phyloP scores from a whole-genome alignment of 1,284 basidiomycete genomes.

The Trichosporon coremiiforme region DNA sequence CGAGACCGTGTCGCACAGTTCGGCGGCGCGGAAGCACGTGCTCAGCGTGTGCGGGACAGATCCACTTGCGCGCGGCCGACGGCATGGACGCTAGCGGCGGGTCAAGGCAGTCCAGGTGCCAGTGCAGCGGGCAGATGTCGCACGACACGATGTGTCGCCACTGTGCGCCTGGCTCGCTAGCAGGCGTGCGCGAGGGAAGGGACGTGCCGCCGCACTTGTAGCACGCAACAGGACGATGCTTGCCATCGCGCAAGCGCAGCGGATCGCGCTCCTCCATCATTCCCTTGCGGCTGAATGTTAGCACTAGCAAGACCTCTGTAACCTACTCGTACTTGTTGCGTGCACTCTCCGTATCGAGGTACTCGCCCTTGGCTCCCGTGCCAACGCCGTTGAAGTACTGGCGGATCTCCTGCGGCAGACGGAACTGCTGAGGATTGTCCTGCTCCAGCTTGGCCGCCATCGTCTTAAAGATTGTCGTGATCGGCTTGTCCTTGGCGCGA shows the following conservation, averaged over 20 bases:
- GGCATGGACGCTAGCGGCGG: conserved; percentile 88
- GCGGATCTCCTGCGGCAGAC: conserved; percentile 81
- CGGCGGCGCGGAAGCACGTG: conserved; percentile 74
- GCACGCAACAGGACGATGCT: conserved; percentile 78
- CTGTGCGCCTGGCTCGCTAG: conserved; percentile 46
- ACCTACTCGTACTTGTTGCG: conserved; percentile 70
- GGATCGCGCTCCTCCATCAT: conserved; percentile 90
- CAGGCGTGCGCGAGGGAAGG: conserved; percentile 41
- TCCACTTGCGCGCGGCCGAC: conserved; percentile 87
- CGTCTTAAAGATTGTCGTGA: conserved; percentile 42
- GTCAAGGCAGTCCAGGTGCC: conserved; percentile 95
- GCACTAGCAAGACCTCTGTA: conserved; percentile 11
- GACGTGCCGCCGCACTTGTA: conserved; percentile 85
- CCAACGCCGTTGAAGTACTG: conserved; percentile 79
- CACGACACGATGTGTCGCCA: conserved; percentile 76
- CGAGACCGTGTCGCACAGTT: conserved; percentile 68
- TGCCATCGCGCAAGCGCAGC: conserved; percentile 80
- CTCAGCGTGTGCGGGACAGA: conserved; percentile 95
- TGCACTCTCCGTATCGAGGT: conserved; percentile 74
- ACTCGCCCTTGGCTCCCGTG: conserved; percentile 71
- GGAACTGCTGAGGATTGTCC: conserved; percentile 68
- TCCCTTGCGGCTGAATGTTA: conserved; percentile 72
- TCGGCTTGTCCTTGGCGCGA: conserved; percentile 36
- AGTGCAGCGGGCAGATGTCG: conserved; percentile 92
- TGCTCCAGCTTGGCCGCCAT: conserved; percentile 45